Evolutionary conservation across 164 flowering plant species (phyloP).

Genomic region (Tinospora cordifolia): DNA sequence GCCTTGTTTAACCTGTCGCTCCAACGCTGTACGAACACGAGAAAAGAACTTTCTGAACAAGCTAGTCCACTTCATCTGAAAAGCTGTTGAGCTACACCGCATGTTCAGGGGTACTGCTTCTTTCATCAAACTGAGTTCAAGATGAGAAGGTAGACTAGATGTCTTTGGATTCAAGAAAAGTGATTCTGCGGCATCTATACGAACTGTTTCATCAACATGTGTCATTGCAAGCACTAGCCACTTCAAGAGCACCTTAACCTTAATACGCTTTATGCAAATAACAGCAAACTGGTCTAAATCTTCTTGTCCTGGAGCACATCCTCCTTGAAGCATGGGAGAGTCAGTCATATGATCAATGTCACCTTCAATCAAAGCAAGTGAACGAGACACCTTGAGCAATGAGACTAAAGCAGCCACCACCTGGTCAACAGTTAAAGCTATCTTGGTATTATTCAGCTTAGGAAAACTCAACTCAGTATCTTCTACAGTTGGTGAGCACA

Average conservation of each 20-base stretch:
- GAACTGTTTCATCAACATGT: conserved; percentile 84
- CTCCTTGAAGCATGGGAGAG: conserved; percentile 18
- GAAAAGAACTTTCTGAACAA: conserved; percentile 86
- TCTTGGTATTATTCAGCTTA: conserved; percentile 27
- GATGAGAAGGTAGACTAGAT: conserved; percentile 72
- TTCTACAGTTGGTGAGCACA: conserved; percentile 33
- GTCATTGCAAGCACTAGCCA: conserved; percentile 80
- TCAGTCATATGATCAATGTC: conserved; percentile 53
- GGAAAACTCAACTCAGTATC: conserved; percentile 27
- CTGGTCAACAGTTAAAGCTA: conserved; percentile 49
- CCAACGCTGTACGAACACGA: conserved; percentile 86
- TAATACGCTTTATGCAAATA: conserved; percentile 58
- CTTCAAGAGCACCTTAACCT: conserved; percentile 47
- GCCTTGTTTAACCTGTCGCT: conserved; percentile 75
- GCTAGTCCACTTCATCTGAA: conserved; percentile 96
- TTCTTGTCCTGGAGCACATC: conserved; percentile 14
- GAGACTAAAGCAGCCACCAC: conserved; percentile 79
- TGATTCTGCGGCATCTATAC: conserved; percentile 90
- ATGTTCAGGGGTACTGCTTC: conserved; percentile 85
- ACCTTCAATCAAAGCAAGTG: conserved; percentile 83
- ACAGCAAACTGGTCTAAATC: conserved; percentile 28
- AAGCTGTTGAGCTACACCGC: conserved; percentile 90
- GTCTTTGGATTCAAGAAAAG: conserved; percentile 91
- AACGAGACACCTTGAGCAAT: conserved; percentile 81
- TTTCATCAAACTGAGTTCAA: conserved; percentile 78